phyloP scores from a whole-genome alignment of 805 yeast genomes.

The Yarrowia sp. region DNA sequence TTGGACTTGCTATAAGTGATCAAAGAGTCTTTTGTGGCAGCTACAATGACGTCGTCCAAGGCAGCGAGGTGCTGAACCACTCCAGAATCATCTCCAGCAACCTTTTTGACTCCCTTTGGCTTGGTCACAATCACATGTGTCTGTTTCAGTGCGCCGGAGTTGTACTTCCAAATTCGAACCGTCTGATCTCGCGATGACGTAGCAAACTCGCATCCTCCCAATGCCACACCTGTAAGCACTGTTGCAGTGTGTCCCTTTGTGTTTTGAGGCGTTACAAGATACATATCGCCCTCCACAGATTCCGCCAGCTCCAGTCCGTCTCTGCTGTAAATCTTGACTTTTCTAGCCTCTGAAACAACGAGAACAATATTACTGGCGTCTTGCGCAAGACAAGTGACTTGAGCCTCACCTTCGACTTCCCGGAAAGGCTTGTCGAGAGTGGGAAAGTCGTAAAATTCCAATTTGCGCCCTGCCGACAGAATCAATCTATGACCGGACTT shows the following conservation, averaged over 20 bases:
- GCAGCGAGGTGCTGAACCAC: constrained; percentile 4
- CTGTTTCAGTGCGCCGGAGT: constrained; percentile 44
- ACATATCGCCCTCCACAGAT: constrained; percentile 50
- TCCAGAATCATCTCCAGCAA: constrained; percentile 40
- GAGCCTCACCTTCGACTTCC: constrained; percentile 43
- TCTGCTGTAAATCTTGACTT: constrained; percentile 45
- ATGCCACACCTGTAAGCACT: constrained; percentile 44
- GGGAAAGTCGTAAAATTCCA: constrained; percentile 46
- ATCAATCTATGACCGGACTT: constrained; percentile 47
- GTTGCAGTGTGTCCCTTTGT: constrained; percentile 51
- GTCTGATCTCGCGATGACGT: constrained; percentile 50
- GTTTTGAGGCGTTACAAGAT: constrained; percentile 50
- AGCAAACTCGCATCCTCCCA: constrained; percentile 42
- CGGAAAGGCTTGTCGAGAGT: constrained; percentile 44
- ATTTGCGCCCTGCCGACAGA: constrained; percentile 45
- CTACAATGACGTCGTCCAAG: not conserved
- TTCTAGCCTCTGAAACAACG: constrained; percentile 44
- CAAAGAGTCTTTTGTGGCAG: constrained; percentile 42
- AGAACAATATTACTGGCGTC: constrained; percentile 42
- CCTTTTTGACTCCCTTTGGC: constrained; percentile 42
- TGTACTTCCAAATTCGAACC: constrained; percentile 50
- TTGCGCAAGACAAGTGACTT: constrained; percentile 43
- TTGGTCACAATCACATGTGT: constrained; percentile 47
- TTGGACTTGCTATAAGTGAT: constrained; percentile 42
- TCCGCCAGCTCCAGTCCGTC: constrained; percentile 47